Percentiles rank a stretch among this genome's conserved stretches.
phyloP scores from a whole-genome alignment of 768 basidiomycete genomes.

The Suillus cothurnatus region DNA sequence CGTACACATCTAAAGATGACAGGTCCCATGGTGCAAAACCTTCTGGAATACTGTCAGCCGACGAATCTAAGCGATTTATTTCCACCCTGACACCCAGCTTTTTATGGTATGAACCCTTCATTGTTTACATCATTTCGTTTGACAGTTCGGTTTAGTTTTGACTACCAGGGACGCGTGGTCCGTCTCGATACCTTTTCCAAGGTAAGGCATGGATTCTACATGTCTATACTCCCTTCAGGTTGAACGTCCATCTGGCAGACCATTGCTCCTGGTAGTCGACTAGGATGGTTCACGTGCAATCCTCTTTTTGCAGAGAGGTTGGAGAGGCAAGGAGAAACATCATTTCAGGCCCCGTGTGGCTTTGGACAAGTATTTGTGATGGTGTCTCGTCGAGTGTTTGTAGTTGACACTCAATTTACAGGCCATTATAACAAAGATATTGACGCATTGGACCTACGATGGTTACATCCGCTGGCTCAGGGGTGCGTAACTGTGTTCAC shows the following conservation, averaged over 20 bases:
- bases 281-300: slow-evolving; percentile 82
- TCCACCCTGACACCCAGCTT: slow-evolving; percentile 61
- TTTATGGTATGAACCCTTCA: slow-evolving; percentile 43
- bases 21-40: slow-evolving; percentile 21
- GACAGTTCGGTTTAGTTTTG: slow-evolving; percentile 42
- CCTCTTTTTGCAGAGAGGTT: slow-evolving; percentile 76
- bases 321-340: slow-evolving; percentile 67
- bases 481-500: slow-evolving; percentile 38
- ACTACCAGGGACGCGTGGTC: slow-evolving; percentile 82
- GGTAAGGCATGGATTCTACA: slow-evolving; percentile 33
- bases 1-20: slow-evolving; percentile 49
- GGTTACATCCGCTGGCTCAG: slow-evolving; percentile 81
- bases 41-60: slow-evolving; percentile 28
- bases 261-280: slow-evolving; percentile 72
- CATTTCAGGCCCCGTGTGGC: slow-evolving; percentile 71
- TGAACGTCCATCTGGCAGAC: slow-evolving; percentile 48
- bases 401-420: slow-evolving; percentile 17
- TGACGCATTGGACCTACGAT: slow-evolving; percentile 66
- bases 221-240: neutral
- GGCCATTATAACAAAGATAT: slow-evolving; percentile 60
- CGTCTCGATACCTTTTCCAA: slow-evolving; percentile 83
- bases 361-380: slow-evolving; percentile 57
- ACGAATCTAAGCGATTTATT: slow-evolving; percentile 48
- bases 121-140: neutral
- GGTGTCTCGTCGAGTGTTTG: slow-evolving; percentile 1